These are phyloP conservation scores for Xenosphaeropsis pyriputrescens DNA, from an alignment of 2,329 filamentous ascomycete species.

Conservation along the genomic window DNA sequence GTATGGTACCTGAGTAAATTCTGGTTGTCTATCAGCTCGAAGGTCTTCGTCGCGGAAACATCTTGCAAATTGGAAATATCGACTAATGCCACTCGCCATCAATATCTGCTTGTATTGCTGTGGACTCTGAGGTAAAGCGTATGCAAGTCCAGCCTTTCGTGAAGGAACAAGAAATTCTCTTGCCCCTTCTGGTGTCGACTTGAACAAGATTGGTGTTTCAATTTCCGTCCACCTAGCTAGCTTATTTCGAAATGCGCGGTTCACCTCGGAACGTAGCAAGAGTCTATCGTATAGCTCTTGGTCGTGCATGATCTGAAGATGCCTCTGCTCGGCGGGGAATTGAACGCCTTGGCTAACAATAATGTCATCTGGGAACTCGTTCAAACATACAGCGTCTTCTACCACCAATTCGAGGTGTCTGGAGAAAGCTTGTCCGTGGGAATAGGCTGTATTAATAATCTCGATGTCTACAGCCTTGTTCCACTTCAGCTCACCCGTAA, in stretches of 20 bases:
- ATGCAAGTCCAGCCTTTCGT: conserved; percentile 58
- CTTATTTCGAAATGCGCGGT: conserved; percentile 42
- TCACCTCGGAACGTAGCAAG: conserved; percentile 7
- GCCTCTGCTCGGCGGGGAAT: conserved; percentile 61
- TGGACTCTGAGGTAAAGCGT: conserved; percentile 88
- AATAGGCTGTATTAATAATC: too few species aligned
- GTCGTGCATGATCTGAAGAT: conserved; percentile 75
- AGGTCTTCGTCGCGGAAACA: conserved; percentile 95
- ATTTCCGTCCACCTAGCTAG: conserved; percentile 38
- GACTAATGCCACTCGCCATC: conserved; percentile 74
- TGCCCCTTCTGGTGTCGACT: conserved; percentile 91
- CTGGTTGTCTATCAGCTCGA: conserved; percentile 82
- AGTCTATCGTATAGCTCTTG: conserved; percentile 51
- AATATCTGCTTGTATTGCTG: conserved; percentile 98
- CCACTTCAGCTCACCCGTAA: conserved; percentile 21
- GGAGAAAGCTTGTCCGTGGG: background rate
- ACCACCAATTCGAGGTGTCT: conserved; percentile 41
- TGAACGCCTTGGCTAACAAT: conserved; percentile 57
- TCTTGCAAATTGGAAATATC: conserved; percentile 84
- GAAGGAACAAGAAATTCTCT: conserved; percentile 91
- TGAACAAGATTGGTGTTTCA: conserved; percentile 90
- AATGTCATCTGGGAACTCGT: conserved; percentile 59
- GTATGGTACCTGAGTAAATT: conserved; percentile 69
- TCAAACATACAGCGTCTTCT: conserved; percentile 49
- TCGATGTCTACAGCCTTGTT: background rate